Evolutionary conservation across 805 yeast genomes (phyloP).

Genomic region (Sungouiella thailandica): DNA sequence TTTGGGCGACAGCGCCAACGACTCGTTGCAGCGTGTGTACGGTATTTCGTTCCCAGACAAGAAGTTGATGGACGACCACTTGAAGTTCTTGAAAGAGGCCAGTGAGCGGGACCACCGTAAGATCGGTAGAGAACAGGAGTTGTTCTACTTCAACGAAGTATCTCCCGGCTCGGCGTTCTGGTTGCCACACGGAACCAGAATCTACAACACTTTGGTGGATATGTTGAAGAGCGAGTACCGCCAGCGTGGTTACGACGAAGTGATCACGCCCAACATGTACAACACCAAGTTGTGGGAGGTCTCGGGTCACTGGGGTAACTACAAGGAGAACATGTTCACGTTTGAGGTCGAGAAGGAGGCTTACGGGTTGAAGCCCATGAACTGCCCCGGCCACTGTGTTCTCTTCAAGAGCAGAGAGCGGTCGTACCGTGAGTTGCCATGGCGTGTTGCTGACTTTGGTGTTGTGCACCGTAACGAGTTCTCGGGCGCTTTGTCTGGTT

Average conservation of each 20-base stretch:
- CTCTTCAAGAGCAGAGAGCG: conserved; percentile 90
- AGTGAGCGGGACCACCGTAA: conserved; percentile 94
- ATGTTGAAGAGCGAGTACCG: conserved; percentile 80
- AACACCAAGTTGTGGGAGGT: conserved; percentile 97
- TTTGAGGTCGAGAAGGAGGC: conserved; percentile 96
- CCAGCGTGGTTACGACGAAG: conserved; percentile 95
- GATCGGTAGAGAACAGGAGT: conserved; percentile 94
- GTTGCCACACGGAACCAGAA: conserved; percentile 99
- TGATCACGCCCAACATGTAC: conserved; percentile 98
- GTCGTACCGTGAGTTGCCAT: conserved; percentile 94
- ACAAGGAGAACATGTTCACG: conserved; percentile 95
- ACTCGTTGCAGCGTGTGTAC: conserved; percentile 93
- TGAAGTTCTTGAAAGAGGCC: conserved; percentile 93
- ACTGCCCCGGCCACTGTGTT: conserved; percentile 90
- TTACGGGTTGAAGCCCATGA: conserved; percentile 93
- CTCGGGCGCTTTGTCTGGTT: conserved; percentile 84
- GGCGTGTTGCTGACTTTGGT: conserved; percentile 98
- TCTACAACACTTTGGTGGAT: conserved; percentile 82
- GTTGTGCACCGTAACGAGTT: conserved; percentile 96
- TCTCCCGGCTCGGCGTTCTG: conserved; percentile 98
- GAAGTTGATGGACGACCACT: conserved; percentile 89
- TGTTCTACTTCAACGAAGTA: conserved; percentile 92
- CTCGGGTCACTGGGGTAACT: conserved; percentile 98
- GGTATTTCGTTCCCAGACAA: conserved; percentile 99
- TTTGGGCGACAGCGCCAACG: conserved; percentile 87